phyloP scores from a whole-genome alignment of 2,329 filamentous ascomycete genomes.

The Epichloe amarillans region DNA sequence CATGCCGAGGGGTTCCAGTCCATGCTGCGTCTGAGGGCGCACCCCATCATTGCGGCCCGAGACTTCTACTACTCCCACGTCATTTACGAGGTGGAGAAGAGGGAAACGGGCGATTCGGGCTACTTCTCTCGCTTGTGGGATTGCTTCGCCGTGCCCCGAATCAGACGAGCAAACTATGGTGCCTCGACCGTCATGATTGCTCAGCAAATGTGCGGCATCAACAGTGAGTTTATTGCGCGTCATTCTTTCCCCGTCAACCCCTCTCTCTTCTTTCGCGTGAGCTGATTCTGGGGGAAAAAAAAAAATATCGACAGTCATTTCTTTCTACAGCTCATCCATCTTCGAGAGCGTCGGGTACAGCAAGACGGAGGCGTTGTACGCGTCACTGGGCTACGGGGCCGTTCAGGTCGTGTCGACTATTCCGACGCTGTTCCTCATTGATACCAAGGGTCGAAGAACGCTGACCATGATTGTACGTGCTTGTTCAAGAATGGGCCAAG shows the following conservation, averaged over 20 bases:
- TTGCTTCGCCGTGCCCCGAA: slow-evolving; percentile 51
- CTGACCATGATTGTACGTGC: slow-evolving; percentile 13
- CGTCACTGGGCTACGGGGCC: slow-evolving; percentile 30
- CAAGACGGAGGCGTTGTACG: slow-evolving; percentile 33
- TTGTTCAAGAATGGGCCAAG: background rate
- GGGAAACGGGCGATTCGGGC: slow-evolving; percentile 13
- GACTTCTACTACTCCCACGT: slow-evolving; percentile 40
- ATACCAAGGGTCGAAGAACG: slow-evolving; percentile 16
- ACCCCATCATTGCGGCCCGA: slow-evolving; percentile 39
- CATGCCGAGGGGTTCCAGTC: slow-evolving; percentile 42
- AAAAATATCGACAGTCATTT: slow-evolving; percentile 34
- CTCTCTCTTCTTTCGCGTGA: background rate
- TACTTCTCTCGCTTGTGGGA: slow-evolving; percentile 29
- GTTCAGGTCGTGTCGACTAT: slow-evolving; percentile 29
- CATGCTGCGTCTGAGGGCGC: slow-evolving; percentile 33
- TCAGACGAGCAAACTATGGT: slow-evolving; percentile 59
- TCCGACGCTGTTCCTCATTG: slow-evolving; percentile 18
- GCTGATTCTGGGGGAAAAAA: background rate
- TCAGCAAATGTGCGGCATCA: slow-evolving; percentile 45
- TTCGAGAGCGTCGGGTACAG: slow-evolving; percentile 40
- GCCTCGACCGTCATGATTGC: slow-evolving; percentile 69
- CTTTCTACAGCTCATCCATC: slow-evolving; percentile 53
- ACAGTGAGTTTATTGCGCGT: slow-evolving; percentile 7
- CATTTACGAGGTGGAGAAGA: slow-evolving; percentile 20
- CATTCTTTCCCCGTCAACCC: background rate